Evolutionary conservation across 768 basidiomycete genomes (phyloP).

Genomic region (Suillus sp.): DNA sequence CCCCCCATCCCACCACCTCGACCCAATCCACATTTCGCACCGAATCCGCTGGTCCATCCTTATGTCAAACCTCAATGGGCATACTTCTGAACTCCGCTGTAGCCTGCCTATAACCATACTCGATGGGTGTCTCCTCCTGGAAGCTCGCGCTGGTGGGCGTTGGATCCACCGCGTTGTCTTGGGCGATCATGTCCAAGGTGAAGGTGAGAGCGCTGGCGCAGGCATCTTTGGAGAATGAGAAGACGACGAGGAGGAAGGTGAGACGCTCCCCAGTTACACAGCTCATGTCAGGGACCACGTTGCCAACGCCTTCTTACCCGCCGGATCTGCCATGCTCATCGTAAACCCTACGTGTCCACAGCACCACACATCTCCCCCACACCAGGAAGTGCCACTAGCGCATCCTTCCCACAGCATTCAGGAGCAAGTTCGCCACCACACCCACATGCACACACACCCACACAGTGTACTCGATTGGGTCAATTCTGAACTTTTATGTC

Average conservation of each 20-base stretch:
- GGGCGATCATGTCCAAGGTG: constrained; percentile 33
- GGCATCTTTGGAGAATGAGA: constrained; percentile 43
- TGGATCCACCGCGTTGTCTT: constrained; percentile 75
- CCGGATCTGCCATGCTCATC: constrained; percentile 59
- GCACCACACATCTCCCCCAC: constrained; percentile 26
- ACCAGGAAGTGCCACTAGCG: background rate
- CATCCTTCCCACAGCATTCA: constrained; percentile 32
- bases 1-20: constrained; percentile 72
- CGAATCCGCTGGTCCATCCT: constrained; percentile 80
- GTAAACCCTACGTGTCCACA: constrained; percentile 59
- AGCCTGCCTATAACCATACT: constrained; percentile 88
- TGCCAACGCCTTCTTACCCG: constrained; percentile 72
- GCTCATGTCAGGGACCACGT: constrained; percentile 91
- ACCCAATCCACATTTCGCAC: constrained; percentile 77
- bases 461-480: constrained; percentile 62
- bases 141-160: constrained; percentile 71
- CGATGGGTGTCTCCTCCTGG: constrained; percentile 68
- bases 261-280: constrained; percentile 85
- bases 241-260: constrained; percentile 48
- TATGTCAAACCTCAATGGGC: constrained; percentile 86
- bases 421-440: constrained; percentile 41
- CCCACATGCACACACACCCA: background rate
- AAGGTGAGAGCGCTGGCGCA: constrained; percentile 12
- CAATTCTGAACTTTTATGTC: constrained; percentile 81
- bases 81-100: constrained; percentile 92